Base-by-base conservation (phyloP, 2,329 filamentous ascomycete genomes). In the Arthrinium phaeospermum region DNA sequence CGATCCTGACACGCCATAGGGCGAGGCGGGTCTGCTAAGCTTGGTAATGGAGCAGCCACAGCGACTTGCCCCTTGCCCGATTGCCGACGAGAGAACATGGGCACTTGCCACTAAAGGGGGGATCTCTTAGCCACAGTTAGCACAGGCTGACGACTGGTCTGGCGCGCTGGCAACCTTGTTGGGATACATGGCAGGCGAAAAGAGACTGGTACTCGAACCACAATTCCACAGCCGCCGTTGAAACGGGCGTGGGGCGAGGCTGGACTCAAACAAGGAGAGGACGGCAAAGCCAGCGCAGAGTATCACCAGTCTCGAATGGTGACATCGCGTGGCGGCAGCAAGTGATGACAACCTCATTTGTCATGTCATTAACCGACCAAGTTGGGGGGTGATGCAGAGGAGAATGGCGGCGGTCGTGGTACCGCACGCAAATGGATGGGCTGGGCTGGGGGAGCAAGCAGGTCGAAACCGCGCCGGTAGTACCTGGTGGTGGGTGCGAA, bases 1-100 rank as follows among this genome's bases (percentile, higher is more conserved):
- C 74, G 76, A 79, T 79, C 78, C 78, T 70, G 78, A 77, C 78
- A 78, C 76, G 75, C 78, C 79, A 80, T 80, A 80, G 79, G 79
- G 79, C 77, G 73, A 76, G 57, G 77, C 71, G 74, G 73, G 74
- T 76, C 76, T 75, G 76, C 75, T 79, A 77, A 78, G 79, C 78
- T 77, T 46, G 61, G 41, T 44, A 45, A 49, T 49, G 37, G 45
- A 77, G 74, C 77, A 79, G 76, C 78, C 79, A 80, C 77, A 78
- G 76, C 27, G 37, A 46, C 8, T 73, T 75, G 74, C 76, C 74
- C 75, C 76, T 77, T 76, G 75, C 75, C 75, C 80, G 78, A 80
- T 80, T 80, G 79, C 79, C 79, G 79, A 77, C 74, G 7, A 64
- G 7, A 64, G 73, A 77, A 76, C 73, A 74, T 70, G 75, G 74